These are phyloP conservation scores for Aspergillus transmontanensis DNA, from an alignment of 2,329 filamentous ascomycete genomes.

Conservation along the genomic window DNA sequence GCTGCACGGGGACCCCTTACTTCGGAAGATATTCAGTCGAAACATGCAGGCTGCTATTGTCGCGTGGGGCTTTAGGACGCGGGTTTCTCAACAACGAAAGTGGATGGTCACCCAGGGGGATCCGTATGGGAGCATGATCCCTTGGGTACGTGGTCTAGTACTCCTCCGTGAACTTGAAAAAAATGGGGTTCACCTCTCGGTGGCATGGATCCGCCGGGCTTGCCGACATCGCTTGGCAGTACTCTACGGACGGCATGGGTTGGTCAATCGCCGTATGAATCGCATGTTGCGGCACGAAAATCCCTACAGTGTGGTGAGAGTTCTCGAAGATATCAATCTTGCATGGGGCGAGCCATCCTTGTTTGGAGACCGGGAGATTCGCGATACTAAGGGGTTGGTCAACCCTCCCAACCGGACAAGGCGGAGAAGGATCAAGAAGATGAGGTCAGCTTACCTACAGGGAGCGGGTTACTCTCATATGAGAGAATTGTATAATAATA, in stretches of 20 bases:
- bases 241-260: constrained; percentile 36
- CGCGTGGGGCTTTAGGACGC: constrained; percentile 51
- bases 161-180: constrained; percentile 42
- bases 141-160: constrained; percentile 43
- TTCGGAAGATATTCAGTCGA: constrained; percentile 46
- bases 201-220: constrained; percentile 31
- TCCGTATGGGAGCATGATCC: constrained; percentile 29
- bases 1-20: constrained; percentile 26
- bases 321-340: constrained; percentile 35
- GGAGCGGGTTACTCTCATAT: not conserved
- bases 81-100: constrained; percentile 20
- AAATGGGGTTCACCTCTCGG: constrained; percentile 37
- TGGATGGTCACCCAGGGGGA: not conserved
- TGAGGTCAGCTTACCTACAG: not conserved
- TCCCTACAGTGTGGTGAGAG: constrained; percentile 33
- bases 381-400: constrained; percentile 24
- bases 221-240: constrained; percentile 41
- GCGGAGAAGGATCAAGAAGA: not conserved
- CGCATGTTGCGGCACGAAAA: constrained; percentile 40
- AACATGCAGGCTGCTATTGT: constrained; percentile 52
- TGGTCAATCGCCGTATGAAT: constrained; percentile 37
- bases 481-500: not conserved
- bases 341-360: constrained; percentile 38
- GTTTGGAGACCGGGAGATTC: constrained; percentile 27
- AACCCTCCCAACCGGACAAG: constrained; percentile 23